A percentile compares a stretch with the other conserved stretches of the same genome.
phyloP scores from a whole-genome alignment of 768 basidiomycete genomes.

The Lactarius deliciosus region DNA sequence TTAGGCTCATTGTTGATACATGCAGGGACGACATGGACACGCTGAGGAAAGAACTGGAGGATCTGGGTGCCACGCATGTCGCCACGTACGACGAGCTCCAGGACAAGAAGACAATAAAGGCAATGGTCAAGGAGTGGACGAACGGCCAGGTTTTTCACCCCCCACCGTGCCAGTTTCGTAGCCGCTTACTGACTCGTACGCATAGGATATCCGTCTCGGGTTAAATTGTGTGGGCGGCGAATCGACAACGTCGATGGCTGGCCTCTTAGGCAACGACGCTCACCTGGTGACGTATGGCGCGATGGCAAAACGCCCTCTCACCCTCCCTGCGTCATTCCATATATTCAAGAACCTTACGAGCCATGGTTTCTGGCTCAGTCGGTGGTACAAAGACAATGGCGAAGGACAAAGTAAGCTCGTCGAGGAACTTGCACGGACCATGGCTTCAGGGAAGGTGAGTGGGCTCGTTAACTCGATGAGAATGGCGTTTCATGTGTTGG shows the following conservation, averaged over 20 bases:
- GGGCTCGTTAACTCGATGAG: neutral
- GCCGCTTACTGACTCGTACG: slow-evolving; percentile 1
- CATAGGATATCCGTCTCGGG: slow-evolving; percentile 45
- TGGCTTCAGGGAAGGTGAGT: slow-evolving; percentile 27
- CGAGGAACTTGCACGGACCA: slow-evolving; percentile 14
- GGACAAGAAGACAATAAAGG: slow-evolving; percentile 49
- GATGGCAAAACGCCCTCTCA: slow-evolving; percentile 82
- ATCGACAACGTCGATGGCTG: slow-evolving; percentile 66
- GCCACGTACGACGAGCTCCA: slow-evolving; percentile 73
- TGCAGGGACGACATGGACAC: slow-evolving; percentile 52
- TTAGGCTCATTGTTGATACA: neutral
- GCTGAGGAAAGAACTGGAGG: slow-evolving; percentile 50
- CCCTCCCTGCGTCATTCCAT: slow-evolving; percentile 72
- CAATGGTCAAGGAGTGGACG: slow-evolving; percentile 63
- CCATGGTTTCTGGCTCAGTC: slow-evolving; percentile 78
- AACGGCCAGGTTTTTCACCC: slow-evolving; percentile 49
- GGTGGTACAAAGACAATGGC: slow-evolving; percentile 59
- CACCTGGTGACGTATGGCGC: slow-evolving; percentile 87
- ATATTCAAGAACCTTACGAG: slow-evolving; percentile 82
- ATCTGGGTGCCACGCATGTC: slow-evolving; percentile 74
- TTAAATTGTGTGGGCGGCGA: slow-evolving; percentile 66
- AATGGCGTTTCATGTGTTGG: neutral
- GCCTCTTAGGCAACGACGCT: slow-evolving; percentile 62
- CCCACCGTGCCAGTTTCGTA: neutral
- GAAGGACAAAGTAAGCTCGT: slow-evolving; percentile 40